Evolutionary conservation across 108 stramenopile species (phyloP).

Genomic region (Conticribra guillardii): DNA sequence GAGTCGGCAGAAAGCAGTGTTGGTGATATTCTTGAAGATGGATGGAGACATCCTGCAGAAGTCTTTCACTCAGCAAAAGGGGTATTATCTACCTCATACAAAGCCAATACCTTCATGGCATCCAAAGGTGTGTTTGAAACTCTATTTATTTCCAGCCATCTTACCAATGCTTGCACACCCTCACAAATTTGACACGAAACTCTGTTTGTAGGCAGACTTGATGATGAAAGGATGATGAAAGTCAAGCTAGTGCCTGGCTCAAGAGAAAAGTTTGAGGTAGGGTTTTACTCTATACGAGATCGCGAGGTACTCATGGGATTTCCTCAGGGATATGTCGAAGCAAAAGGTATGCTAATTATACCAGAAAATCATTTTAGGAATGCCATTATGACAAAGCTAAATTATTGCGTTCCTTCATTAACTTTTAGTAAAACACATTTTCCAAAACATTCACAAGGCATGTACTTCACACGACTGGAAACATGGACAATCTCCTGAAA

Average conservation of each 20-base stretch:
- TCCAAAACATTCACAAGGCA: no score
- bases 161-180: no score
- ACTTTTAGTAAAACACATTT: no score
- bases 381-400: no score
- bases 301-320: slow-evolving; percentile 51
- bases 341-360: no score
- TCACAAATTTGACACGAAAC: no score
- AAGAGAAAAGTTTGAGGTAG: slow-evolving; percentile 1
- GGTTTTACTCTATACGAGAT: slow-evolving; percentile 16
- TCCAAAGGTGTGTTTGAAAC: neutral
- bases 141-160: no score
- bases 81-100: neutral
- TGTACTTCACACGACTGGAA: no score
- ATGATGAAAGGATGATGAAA: neutral
- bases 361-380: no score
- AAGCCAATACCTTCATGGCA: neutral
- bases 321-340: slow-evolving; percentile 33
- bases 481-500: no score
- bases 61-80: neutral
- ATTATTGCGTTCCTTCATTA: no score
- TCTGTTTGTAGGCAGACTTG: neutral
- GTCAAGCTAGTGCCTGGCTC: neutral
- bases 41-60: neutral
- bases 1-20: neutral
- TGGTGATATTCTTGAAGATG: neutral